Conservation (phyloP, 108 stramenopile genomes). For the Conticribra guillardii region DNA sequence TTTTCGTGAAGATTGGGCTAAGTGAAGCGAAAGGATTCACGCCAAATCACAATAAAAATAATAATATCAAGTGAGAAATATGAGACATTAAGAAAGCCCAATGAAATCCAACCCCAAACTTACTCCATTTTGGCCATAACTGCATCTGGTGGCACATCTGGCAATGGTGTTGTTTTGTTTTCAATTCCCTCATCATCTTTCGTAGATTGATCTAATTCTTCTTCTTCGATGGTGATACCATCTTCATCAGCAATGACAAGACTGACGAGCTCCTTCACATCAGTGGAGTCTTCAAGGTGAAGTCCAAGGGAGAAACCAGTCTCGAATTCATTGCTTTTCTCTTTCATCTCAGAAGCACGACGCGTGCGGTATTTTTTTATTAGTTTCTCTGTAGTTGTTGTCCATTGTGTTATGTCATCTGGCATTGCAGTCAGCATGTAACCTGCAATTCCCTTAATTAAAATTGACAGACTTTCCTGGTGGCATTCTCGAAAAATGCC, state of each 20-base stretch:
- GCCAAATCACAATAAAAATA: too few relatives aligned
- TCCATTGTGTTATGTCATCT: conserved; percentile 34
- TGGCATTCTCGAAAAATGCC: conserved; percentile 31
- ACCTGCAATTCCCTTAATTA: neutral
- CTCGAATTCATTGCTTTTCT: conserved; percentile 10
- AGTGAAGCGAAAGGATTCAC: too few relatives aligned
- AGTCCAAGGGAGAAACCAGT: conserved; percentile 34
- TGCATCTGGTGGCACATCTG: conserved; percentile 59
- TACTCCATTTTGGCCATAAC: conserved; percentile 65
- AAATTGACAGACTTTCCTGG: neutral
- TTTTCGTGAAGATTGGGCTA: conserved; percentile 55
- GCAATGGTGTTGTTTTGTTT: conserved; percentile 9
- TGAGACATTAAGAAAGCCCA: too few relatives aligned
- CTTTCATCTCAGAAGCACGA: conserved; percentile 8
- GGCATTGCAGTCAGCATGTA: neutral
- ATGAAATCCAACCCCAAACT: too few relatives aligned
- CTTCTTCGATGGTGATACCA: neutral
- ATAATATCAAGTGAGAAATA: too few relatives aligned
- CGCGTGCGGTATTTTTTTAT: conserved; percentile 21
- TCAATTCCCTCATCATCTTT: neutral
- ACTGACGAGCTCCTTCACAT: conserved; percentile 33
- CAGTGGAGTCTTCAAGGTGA: conserved; percentile 26
- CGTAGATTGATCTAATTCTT: neutral
- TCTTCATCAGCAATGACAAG: conserved; percentile 23
- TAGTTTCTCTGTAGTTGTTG: conserved; percentile 14